Conservation (phyloP, 352 stramenopile species). For the Globisporangium spiculum region DNA sequence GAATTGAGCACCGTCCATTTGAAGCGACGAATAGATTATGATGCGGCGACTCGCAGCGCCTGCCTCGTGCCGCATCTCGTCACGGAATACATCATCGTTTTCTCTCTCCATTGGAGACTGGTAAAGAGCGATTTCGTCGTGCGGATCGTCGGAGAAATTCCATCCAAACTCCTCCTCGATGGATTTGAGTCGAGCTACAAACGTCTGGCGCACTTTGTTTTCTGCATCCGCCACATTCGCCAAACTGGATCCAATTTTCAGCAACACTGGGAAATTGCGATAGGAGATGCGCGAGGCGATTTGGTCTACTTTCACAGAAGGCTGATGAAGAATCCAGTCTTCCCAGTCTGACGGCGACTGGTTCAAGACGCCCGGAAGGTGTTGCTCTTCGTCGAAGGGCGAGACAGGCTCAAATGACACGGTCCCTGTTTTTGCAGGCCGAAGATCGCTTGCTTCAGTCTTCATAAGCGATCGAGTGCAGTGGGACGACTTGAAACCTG, state of each 20-base stretch:
- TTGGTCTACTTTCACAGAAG: conserved; percentile 39
- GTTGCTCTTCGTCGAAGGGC: conserved; percentile 2
- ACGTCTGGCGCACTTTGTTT: conserved; percentile 39
- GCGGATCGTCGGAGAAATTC: conserved; percentile 31
- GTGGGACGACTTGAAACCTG: conserved; percentile 14
- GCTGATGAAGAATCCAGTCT: conserved; percentile 44
- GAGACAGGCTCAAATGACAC: conserved; percentile 4
- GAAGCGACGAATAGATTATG: conserved; percentile 23
- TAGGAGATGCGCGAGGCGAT: conserved; percentile 66
- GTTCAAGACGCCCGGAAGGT: conserved; percentile 17
- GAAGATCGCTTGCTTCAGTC: neutral
- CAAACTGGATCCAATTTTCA: conserved; percentile 47
- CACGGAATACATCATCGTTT: conserved; percentile 8
- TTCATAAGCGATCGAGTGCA: conserved; percentile 2
- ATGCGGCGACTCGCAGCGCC: conserved; percentile 21
- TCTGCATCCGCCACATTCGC: conserved; percentile 37
- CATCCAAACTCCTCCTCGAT: conserved; percentile 45
- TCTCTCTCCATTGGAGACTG: conserved; percentile 30
- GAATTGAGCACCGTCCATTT: conserved; percentile 49
- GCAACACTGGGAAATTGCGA: conserved; percentile 62
- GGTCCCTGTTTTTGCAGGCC: neutral
- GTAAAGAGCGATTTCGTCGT: conserved; percentile 33
- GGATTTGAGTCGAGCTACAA: conserved; percentile 32
- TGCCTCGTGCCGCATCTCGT: conserved; percentile 9
- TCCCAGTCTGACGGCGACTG: conserved; percentile 39